Evolutionary conservation across 805 yeast genomes (phyloP).

Genomic region (Brettanomyces naardenensis): DNA sequence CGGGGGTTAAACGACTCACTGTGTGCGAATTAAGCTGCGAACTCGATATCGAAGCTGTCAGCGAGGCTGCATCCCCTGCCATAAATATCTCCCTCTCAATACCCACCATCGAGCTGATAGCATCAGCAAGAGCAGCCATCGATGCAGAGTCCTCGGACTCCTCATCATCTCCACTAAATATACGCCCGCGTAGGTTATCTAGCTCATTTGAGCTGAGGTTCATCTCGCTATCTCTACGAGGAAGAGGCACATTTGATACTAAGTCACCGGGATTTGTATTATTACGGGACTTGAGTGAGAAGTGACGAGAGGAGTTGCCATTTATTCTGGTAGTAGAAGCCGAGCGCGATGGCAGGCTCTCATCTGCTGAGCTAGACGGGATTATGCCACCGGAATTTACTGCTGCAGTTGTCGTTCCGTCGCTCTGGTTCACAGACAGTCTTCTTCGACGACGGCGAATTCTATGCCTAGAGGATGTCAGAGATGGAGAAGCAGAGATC

Average conservation of each 20-base stretch:
- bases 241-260: conserved; percentile 68
- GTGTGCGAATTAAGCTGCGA: conserved; percentile 14
- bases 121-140: conserved; percentile 60
- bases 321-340: too few relatives aligned
- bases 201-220: conserved; percentile 4
- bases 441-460: not conserved
- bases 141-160: conserved; percentile 65
- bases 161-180: conserved; percentile 48
- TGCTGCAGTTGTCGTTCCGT: not conserved
- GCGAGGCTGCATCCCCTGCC: conserved; percentile 6
- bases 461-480: not conserved
- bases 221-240: conserved; percentile 5
- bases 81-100: conserved; percentile 31
- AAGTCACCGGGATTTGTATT: conserved; percentile 78
- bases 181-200: conserved; percentile 26
- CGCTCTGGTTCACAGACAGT: not conserved
- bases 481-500: not conserved
- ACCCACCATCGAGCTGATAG: conserved; percentile 62
- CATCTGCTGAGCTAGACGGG: not conserved
- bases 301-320: conserved; percentile 33
- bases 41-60: conserved; percentile 14
- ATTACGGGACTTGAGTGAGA: conserved; percentile 46
- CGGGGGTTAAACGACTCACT: conserved; percentile 7
- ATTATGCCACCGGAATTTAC: not conserved
- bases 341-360: too few relatives aligned